Base-by-base conservation (phyloP, 179 eudicot species). In the Beta macrorhiza region DNA sequence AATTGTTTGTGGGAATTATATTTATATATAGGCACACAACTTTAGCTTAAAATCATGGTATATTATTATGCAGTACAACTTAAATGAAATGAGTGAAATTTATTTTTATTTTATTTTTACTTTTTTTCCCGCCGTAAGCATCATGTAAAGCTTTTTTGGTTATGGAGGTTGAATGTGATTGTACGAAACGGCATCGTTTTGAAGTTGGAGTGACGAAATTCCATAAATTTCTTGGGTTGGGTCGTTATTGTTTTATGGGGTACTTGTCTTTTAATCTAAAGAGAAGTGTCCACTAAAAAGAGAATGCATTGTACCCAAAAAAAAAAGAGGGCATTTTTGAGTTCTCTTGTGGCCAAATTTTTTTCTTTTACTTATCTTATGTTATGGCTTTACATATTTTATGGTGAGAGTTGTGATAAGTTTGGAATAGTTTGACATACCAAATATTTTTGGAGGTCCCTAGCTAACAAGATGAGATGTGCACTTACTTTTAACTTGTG, bases 61-160 rank as follows among this genome's bases (percentile, higher is more conserved):
- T 14, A 32, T 17, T 22, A 13, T 72, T 5, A 49, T 49, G 10
- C 0, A 6, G 12, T 68, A 47, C 67, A 61, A 65, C 19, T 72
- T 72, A 17, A 49, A 51, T 19, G 16, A 20, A 20, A 51, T 51
- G 37, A n/a, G 16, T 20, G 11, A 4, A 16, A 6, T 73, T 5
- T 4, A 49, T 72, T 55, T 63, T 5, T 3, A 12, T 44, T 81
- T 71, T 25, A 44, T 71, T 25, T 53, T 19, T 62, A 47, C 71
- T 72, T 67, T 77, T 74, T 84, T 81, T 81, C 76, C 72, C 82
- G 84, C 77, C 82, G 84, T 84, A 84, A 74, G 79, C 86, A 84
- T 81, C 81, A 81, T 45, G 52, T 25, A 73, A 73, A 77, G 81
- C 42, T 77, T 63, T 77, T 70, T 7, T 45, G 72, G 55, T 25